Conservation (phyloP, 2,329 filamentous ascomycete species). For the Sporothrix brunneoviolacea region DNA sequence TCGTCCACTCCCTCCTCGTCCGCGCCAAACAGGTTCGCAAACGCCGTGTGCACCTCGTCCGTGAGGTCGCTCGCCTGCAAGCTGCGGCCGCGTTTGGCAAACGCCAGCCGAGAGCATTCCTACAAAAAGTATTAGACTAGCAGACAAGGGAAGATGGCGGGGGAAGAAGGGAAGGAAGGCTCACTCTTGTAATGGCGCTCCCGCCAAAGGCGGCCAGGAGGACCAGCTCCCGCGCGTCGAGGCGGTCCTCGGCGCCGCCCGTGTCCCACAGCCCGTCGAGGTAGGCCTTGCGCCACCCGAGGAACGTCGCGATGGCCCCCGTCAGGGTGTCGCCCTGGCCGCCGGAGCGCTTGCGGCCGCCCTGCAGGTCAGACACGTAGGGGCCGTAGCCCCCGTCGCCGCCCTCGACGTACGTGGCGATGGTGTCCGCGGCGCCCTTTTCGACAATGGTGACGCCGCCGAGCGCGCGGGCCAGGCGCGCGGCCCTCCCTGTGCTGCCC, state of each 20-base stretch:
- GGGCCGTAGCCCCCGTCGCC: conserved; percentile 28
- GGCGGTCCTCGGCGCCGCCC: conserved; percentile 25
- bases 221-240: conserved; percentile 47
- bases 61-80: conserved; percentile 91
- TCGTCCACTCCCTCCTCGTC: conserved; percentile 36
- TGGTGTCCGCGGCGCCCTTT: conserved; percentile 76
- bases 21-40: conserved; percentile 73
- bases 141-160: neutral
- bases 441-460: conserved; percentile 87
- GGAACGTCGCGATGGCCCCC: conserved; percentile 77
- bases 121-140: conserved; percentile 22
- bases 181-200: conserved; percentile 73
- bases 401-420: conserved; percentile 33
- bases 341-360: conserved; percentile 82
- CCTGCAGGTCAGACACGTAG: conserved; percentile 70
- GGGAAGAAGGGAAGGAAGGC: conserved; percentile 23
- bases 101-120: conserved; percentile 83
- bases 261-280: conserved; percentile 73
- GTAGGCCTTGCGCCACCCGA: conserved; percentile 86
- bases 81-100: conserved; percentile 75
- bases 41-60: conserved; percentile 78
- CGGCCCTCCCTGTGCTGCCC: conserved; percentile 38
- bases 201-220: conserved; percentile 80
- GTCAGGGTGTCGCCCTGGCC: conserved; percentile 96
- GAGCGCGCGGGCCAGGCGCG: conserved; percentile 64